A percentile compares a stretch with the other conserved stretches of the same genome.
These are phyloP conservation scores for Metarhizium sp. DNA, from an alignment of 2,329 filamentous ascomycete genomes.

Conservation along the genomic window DNA sequence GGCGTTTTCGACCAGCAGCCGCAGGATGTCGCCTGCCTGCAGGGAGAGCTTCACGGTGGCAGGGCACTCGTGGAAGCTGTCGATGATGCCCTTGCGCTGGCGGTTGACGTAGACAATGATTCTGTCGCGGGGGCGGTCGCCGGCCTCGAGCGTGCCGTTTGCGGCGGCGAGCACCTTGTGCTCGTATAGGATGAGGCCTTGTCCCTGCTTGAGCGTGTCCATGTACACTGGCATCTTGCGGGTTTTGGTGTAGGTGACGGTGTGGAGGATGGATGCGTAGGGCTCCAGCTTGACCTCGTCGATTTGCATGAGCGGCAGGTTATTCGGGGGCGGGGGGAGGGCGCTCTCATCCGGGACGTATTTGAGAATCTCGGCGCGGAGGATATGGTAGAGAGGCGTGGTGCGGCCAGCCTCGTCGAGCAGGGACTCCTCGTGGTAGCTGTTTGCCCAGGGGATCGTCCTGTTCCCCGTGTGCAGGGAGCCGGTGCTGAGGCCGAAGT, in stretches of 20 bases:
- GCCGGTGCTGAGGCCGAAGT: slow-evolving; percentile 36
- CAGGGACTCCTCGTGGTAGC: slow-evolving; percentile 38
- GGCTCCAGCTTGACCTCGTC: slow-evolving; percentile 26
- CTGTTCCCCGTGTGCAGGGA: slow-evolving; percentile 25
- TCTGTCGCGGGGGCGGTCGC: slow-evolving; percentile 24
- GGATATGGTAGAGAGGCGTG: slow-evolving; percentile 29
- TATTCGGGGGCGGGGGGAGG: slow-evolving; percentile 25
- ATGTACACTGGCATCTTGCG: slow-evolving; percentile 25
- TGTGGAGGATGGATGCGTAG: slow-evolving; percentile 25
- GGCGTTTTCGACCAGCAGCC: slow-evolving; percentile 37
- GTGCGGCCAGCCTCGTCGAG: slow-evolving; percentile 37
- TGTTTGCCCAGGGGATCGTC: slow-evolving; percentile 28
- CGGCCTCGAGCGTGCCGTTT: not conserved
- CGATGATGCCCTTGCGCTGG: slow-evolving; percentile 29
- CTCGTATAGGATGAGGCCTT: slow-evolving; percentile 33
- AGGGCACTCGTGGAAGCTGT: slow-evolving; percentile 30
- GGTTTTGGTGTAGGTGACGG: slow-evolving; percentile 15
- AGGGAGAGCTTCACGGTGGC: slow-evolving; percentile 25
- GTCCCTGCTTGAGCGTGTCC: slow-evolving; percentile 32
- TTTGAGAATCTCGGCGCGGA: slow-evolving; percentile 27
- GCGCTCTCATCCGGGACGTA: slow-evolving; percentile 20
- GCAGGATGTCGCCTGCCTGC: slow-evolving; percentile 25
- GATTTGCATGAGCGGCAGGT: slow-evolving; percentile 17
- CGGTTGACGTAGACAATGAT: slow-evolving; percentile 37
- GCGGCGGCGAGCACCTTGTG: slow-evolving; percentile 15